Conservation (phyloP, 495 filamentous ascomycete genomes). For the Xylaria intraflava region DNA sequence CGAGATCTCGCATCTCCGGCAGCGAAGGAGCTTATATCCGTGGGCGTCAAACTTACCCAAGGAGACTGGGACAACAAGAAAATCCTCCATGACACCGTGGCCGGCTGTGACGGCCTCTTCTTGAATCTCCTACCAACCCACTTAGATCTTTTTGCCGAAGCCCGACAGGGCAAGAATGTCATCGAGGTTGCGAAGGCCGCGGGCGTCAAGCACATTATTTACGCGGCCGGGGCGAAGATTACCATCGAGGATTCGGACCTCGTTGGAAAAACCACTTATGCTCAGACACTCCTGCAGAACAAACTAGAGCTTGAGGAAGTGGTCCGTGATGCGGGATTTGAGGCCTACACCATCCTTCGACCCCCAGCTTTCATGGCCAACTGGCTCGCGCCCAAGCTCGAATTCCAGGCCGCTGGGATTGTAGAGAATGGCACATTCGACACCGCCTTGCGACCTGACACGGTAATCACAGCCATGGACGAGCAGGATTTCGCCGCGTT, state of each 20-base stretch:
- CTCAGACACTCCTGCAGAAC: slow-evolving; percentile 21
- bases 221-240: slow-evolving; percentile 28
- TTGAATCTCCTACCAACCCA: slow-evolving; percentile 38
- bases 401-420: slow-evolving; percentile 34
- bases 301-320: slow-evolving; percentile 36
- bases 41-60: slow-evolving; percentile 35
- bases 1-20: slow-evolving; percentile 31
- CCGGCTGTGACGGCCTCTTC: slow-evolving; percentile 42
- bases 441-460: slow-evolving; percentile 16
- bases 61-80: slow-evolving; percentile 38
- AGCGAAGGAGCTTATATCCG: slow-evolving; percentile 27
- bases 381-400: slow-evolving; percentile 30
- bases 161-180: slow-evolving; percentile 33
- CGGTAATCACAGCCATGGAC: slow-evolving; percentile 35
- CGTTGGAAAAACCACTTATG: slow-evolving; percentile 14
- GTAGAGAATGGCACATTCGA: slow-evolving; percentile 29
- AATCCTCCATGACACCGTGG: slow-evolving; percentile 29
- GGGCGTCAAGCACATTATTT: slow-evolving; percentile 33
- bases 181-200: slow-evolving; percentile 36
- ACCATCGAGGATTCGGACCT: slow-evolving; percentile 15
- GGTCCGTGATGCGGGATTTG: slow-evolving; percentile 32
- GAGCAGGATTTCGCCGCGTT: slow-evolving; percentile 45
- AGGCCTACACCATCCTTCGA: slow-evolving; percentile 42
- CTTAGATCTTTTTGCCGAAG: slow-evolving; percentile 23
- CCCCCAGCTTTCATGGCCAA: slow-evolving; percentile 50